Base-by-base conservation (phyloP, 75 land plant species). In the Larix kaempferi region DNA sequence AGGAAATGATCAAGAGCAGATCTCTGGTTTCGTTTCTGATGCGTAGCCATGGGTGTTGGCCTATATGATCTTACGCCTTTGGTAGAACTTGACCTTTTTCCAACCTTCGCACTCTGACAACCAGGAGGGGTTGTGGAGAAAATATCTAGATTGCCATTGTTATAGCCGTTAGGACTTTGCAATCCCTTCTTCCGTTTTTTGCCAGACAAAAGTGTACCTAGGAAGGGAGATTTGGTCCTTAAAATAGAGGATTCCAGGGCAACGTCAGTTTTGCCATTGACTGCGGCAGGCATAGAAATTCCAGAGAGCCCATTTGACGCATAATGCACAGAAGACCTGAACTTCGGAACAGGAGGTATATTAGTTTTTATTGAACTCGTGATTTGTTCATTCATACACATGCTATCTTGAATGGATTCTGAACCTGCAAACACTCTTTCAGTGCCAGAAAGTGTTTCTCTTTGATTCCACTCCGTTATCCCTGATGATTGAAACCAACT, bases 41-140 rank as follows among this genome's bases (percentile, higher is more conserved):
- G 52, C n/a, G 21, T 22, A 21, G 5, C n/a, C n/a, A 22, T 41
- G n/a, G 72, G 52, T 21, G 72, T n/a, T 21, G 39, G 52, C 52
- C 72, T 69, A 21, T 69, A 69, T 41, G 72, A 69, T 69, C 72
- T 69, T n/a, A 35, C 12, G 72, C 72, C 52, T 69, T 69, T 69
- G 2, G 44, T 69, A 41, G 49, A 44, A 35, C 72, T 69, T 39
- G 72, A 21, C 21, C 25, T 25, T 69, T 69, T 69, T 10, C 39
- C 52, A 69, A 35, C 37, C 49, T 41, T 44, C 41, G 72, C 39
- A 19, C 49, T 21, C 52, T 69, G 72, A 35, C 23, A 69, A 39
- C 12, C 41, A 7, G 72, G 49, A 41, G 72, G 39, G 35, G 41
- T 37, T 2, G 49, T 69, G 41, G 23, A 69, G 3, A 69, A 69